Conservation (phyloP, 129 eudicot genomes). For the Flaveria robusta region DNA sequence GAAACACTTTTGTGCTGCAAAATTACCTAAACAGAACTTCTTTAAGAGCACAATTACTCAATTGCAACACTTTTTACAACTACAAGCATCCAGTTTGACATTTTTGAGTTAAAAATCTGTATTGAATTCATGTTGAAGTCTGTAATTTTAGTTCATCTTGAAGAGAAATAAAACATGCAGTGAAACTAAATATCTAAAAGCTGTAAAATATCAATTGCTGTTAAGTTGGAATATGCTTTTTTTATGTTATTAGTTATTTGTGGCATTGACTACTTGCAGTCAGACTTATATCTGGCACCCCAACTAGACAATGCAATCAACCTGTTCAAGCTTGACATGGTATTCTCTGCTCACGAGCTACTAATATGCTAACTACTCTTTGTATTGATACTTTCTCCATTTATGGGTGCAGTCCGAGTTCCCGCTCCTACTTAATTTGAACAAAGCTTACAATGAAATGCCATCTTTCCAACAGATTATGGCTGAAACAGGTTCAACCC, state of each 20-base stretch:
- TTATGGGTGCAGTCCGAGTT: slow-evolving; percentile 1
- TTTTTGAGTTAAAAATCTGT: neutral
- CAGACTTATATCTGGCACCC: slow-evolving; percentile 83
- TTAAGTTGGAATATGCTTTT: neutral
- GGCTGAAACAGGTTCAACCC: slow-evolving; percentile 11
- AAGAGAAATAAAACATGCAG: too few relatives aligned
- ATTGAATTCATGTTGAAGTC: neutral
- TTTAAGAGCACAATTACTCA: too few relatives aligned
- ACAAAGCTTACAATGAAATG: neutral
- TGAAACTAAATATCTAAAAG: too few relatives aligned
- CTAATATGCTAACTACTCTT: neutral
- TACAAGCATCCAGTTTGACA: neutral
- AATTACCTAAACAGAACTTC: too few relatives aligned
- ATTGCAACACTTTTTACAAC: too few relatives aligned
- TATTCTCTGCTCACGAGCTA: slow-evolving; percentile 29
- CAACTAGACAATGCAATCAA: slow-evolving; percentile 65
- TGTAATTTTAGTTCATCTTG: too few relatives aligned
- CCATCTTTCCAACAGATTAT: neutral
- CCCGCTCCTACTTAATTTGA: neutral
- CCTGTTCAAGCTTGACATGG: slow-evolving; percentile 66
- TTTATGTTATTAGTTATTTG: neutral
- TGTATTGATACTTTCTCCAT: too few relatives aligned
- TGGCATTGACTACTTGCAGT: slow-evolving; percentile 46
- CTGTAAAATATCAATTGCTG: neutral
- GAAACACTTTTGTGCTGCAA: too few relatives aligned